Conservation (phyloP, 192 early-diverging fungal species). For the Coemansia sp. region DNA sequence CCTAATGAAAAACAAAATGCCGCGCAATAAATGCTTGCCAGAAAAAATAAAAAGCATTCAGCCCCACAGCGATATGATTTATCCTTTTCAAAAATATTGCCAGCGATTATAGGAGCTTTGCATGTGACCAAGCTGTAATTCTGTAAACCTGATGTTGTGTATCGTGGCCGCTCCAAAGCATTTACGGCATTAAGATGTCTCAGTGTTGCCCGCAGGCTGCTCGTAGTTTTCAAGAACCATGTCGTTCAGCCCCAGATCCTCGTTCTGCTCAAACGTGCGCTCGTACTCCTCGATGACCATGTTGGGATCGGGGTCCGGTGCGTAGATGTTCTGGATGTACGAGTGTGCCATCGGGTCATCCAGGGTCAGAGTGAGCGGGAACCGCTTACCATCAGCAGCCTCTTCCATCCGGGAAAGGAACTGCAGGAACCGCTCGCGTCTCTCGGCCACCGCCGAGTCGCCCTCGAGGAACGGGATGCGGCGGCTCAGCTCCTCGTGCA, state of each 20-base stretch:
- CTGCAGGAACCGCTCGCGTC: constrained; percentile 55
- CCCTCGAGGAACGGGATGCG: constrained; percentile 68
- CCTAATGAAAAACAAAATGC: too few relatives aligned
- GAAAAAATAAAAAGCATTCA: too few relatives aligned
- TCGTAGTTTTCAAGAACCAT: constrained; percentile 74
- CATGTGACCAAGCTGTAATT: too few relatives aligned
- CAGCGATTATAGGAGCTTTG: too few relatives aligned
- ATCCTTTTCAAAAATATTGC: too few relatives aligned
- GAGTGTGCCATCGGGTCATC: constrained; percentile 91
- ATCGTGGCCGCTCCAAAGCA: too few relatives aligned
- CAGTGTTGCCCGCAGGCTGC: constrained; percentile 6
- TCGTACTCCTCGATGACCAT: constrained; percentile 86
- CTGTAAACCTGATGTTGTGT: too few relatives aligned
- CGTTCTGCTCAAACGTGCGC: constrained; percentile 86
- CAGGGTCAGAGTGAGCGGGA: constrained; percentile 71
- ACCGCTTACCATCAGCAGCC: constrained; percentile 58
- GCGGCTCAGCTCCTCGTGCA: constrained; percentile 77
- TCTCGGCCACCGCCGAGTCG: constrained; percentile 61
- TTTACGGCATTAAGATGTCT: background rate
- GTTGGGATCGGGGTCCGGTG: constrained; percentile 92
- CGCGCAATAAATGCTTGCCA: too few relatives aligned
- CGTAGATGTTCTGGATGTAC: constrained; percentile 91
- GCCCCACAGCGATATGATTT: too few relatives aligned
- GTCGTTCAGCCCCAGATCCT: constrained; percentile 86
- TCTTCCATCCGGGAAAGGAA: constrained; percentile 73